Conservation (phyloP, 192 early-diverging fungal genomes). For the Piromyces finnis region DNA sequence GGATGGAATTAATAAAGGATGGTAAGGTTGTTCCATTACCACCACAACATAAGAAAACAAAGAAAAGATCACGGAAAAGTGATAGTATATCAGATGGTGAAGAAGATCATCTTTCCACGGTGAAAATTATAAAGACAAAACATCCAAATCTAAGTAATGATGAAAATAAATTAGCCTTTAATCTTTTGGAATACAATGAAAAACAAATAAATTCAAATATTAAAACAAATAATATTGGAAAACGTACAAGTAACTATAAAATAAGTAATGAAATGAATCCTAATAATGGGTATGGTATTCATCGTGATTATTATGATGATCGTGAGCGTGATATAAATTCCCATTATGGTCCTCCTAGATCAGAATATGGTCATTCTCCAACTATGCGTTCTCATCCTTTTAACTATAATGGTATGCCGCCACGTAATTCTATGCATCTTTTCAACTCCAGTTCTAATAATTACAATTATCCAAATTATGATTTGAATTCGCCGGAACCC, state of each 20-base stretch:
- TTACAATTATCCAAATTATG: too few relatives aligned
- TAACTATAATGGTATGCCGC: too few relatives aligned
- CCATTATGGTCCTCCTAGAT: too few relatives aligned
- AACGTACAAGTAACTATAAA: not conserved
- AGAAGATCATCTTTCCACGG: not conserved
- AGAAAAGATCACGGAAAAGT: not conserved
- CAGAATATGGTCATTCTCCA: too few relatives aligned
- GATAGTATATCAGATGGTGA: not conserved
- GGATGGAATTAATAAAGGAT: not conserved
- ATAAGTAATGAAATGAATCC: too few relatives aligned
- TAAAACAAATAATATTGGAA: not conserved
- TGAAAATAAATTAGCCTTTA: not conserved
- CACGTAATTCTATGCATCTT: too few relatives aligned
- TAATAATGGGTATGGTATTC: not conserved
- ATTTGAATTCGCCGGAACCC: too few relatives aligned
- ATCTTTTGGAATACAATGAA: not conserved
- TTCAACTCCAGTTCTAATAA: too few relatives aligned
- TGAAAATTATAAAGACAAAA: not conserved
- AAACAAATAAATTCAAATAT: not conserved
- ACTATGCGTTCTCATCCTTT: too few relatives aligned
- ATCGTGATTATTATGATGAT: not conserved
- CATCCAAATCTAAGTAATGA: not conserved
- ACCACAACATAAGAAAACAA: not conserved
- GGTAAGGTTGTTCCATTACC: not conserved
- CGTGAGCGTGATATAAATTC: not conserved